These are phyloP conservation scores for Zalaria obscura DNA, from an alignment of 2,329 filamentous ascomycete species.

Conservation along the genomic window DNA sequence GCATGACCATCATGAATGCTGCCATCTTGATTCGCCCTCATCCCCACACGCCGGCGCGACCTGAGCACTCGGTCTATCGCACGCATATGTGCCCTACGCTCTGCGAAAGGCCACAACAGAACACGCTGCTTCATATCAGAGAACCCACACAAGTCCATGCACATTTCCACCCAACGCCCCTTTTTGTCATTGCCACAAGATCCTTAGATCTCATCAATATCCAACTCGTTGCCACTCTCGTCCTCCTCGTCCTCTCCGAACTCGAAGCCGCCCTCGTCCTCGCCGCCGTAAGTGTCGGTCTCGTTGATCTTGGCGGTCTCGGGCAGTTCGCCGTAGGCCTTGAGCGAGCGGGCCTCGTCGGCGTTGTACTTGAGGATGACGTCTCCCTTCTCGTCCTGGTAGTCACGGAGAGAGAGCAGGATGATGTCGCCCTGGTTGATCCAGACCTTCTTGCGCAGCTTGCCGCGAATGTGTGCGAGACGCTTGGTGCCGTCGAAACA, in stretches of 20 bases:
- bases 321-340: conserved; percentile 93
- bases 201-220: conserved; percentile 80
- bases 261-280: conserved; percentile 94
- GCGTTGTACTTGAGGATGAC: conserved; percentile 91
- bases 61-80: too few relatives aligned
- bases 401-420: conserved; percentile 74
- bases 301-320: conserved; percentile 99
- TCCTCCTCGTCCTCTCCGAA: conserved; percentile 78
- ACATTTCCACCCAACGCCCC: neutral
- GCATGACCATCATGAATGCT: conserved; percentile 3
- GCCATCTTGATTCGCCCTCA: neutral
- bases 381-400: conserved; percentile 87
- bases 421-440: conserved; percentile 98
- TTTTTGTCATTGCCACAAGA: neutral
- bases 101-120: too few relatives aligned
- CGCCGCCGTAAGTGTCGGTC: conserved; percentile 84
- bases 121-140: too few relatives aligned
- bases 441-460: conserved; percentile 99
- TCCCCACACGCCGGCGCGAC: too few relatives aligned
- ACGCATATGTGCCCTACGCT: too few relatives aligned
- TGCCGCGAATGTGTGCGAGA: conserved; percentile 77
- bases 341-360: conserved; percentile 87
- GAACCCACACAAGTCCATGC: too few relatives aligned
- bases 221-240: conserved; percentile 60
- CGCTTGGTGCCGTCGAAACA: conserved; percentile 93